Evolutionary conservation across 306 rosid genomes (phyloP), one percentile per base, ranked within the genome.

Genomic region (Lathyrus aphaca): DNA sequence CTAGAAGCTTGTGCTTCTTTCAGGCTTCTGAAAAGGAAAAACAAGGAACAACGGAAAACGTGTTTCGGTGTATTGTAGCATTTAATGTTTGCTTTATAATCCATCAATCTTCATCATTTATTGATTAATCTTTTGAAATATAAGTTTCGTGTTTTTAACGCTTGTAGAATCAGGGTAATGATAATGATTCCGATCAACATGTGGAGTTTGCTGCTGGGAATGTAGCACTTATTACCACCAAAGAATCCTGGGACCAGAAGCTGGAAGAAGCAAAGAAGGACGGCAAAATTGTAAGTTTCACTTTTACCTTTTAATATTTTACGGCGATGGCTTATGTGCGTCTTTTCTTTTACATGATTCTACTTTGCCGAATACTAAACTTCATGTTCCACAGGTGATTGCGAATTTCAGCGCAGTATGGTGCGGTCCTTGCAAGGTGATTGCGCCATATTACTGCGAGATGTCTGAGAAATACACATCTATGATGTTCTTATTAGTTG

Each of bases 391-490:
- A 80, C 89, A 94, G 99, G 91, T 95, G 75, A 21, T 95, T 69
- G 97, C 95, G 12, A 95, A 94, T 82, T 94, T 94, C 92, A 90
- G 97, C 74, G 98, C 98, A 48, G 66, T 90, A 10, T 94, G 98
- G 98, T 94, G 98, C 73, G 96, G 96, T 77, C 98, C 98, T 27
- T 94, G 98, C 75, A 94, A 86, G 85, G 54, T 86, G 79, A 70
- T 91, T 73, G 91, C 92, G 3, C 95, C 97, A 11, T 87, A 77
- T 72, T 91, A 74, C 73, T 4, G 74, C 42, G 97, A 95, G 77
- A 76, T 95, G 79, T 95, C 99, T 15, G 97, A 87, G 85, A 85
- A 84, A 77, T 62, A 87, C 81, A 75, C 89, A 54, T 87, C 95
- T 49, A 42, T 95, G 62, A 77, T 95, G 91, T 95, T 95, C 86